Base-by-base conservation (phyloP, 371 early-diverging fungal genomes). In the Lichtheimia corymbifera region DNA sequence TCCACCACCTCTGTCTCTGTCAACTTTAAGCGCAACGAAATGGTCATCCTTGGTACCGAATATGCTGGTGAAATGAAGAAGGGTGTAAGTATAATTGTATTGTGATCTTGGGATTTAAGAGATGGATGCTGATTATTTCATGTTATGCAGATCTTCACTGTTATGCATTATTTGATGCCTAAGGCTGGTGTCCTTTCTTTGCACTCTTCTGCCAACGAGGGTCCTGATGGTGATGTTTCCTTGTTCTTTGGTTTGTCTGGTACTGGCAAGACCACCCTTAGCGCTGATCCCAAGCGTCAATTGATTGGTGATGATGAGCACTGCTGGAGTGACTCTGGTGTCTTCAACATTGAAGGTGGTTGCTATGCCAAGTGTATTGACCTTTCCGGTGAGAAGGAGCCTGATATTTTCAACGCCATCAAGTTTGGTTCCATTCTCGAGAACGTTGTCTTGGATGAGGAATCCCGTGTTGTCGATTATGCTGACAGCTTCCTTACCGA, bases 21-120 rank as follows among this genome's bases (percentile, higher is more conserved):
- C 74, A 91, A 92, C 83, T 98, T 98, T 67, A 88, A 89, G 58
- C 82, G 85, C 50, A 68, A 69, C 6, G 88, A 88, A 67, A 83
- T 88, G 84, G 95, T 98, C 57, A 97, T 98, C 63, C 87, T 98
- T 50, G 98, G 98, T 56, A 94, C 97, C 59, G 93, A 96, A 73
- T 98, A 98, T 70, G 98, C 98, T 52, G 98, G 98, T 63, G 98
- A 98, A 82, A 98, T 98, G 98, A 98, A 97, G 85, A 97, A 97
- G 88, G 98, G 98, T 61, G 83, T 87, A 74, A 72, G 64, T 61
- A 50, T 24, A 35, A 9, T 9, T 6, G 4, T 42, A 27, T 18
- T 30, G 7, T 44, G 28, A 49, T 50, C 5, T 35, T 47, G 22
- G 15, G 4, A 50, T 25, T 0, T 1, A 14, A 55, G 14, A 15